A percentile compares a stretch with the other conserved stretches of the same genome.
phyloP scores from a whole-genome alignment of 1,284 basidiomycete genomes.

The Marasmius sp. region DNA sequence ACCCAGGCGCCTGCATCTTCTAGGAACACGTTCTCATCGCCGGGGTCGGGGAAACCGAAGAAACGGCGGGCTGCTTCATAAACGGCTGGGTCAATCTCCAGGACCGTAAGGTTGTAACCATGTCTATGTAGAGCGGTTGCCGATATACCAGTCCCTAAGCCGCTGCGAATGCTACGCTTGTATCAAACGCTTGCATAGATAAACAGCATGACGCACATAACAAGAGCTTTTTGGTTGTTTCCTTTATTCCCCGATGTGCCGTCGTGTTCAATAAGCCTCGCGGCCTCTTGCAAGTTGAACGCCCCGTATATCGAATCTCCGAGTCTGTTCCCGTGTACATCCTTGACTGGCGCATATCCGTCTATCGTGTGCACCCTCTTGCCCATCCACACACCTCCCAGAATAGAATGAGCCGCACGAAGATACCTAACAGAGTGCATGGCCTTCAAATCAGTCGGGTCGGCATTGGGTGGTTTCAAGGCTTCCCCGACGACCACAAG shows the following conservation, averaged over 20 bases:
- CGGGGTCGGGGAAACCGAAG: constrained; percentile 73
- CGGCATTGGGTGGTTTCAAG: constrained; percentile 34
- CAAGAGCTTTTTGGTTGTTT: constrained; percentile 51
- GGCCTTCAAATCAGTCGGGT: constrained; percentile 2
- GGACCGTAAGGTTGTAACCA: constrained; percentile 65
- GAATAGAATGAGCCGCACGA: constrained; percentile 83
- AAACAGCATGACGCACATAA: constrained; percentile 58
- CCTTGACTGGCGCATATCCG: constrained; percentile 41
- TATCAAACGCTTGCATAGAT: neutral
- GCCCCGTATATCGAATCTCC: constrained; percentile 83
- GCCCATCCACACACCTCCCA: constrained; percentile 87
- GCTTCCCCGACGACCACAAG: constrained; percentile 78
- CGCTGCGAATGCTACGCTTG: constrained; percentile 44
- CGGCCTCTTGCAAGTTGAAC: constrained; percentile 85
- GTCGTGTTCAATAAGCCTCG: constrained; percentile 55
- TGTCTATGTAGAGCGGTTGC: constrained; percentile 73
- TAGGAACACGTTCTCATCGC: constrained; percentile 59
- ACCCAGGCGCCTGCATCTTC: constrained; percentile 75
- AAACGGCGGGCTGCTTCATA: constrained; percentile 78
- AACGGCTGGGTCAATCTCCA: constrained; percentile 88
- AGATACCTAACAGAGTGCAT: constrained; percentile 73
- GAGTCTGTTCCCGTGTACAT: constrained; percentile 52
- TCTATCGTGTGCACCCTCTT: constrained; percentile 44
- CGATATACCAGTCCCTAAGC: constrained; percentile 82
- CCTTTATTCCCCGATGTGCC: constrained; percentile 20